Percentiles rank a stretch among this genome's conserved stretches.
phyloP scores from a whole-genome alignment of 768 basidiomycete genomes.

The Dioszegia hungarica region DNA sequence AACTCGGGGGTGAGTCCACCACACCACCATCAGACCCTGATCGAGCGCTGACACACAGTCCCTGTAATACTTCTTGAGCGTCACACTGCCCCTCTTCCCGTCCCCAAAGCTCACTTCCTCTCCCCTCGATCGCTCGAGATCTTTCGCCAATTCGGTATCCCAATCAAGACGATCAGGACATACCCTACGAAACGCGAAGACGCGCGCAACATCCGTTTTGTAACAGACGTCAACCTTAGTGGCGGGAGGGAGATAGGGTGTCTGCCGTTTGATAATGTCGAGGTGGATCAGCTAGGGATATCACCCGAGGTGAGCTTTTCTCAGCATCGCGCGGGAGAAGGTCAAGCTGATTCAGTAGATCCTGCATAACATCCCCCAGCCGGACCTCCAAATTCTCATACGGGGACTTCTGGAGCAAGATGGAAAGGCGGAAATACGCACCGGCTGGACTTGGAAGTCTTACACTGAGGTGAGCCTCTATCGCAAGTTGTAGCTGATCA shows the following conservation, averaged over 20 bases:
- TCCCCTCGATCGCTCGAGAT: conserved; percentile 8
- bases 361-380: conserved; percentile 16
- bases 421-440: background rate
- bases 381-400: conserved; percentile 7
- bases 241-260: conserved; percentile 5
- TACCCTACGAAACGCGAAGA: conserved; percentile 8
- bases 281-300: background rate
- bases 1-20: background rate
- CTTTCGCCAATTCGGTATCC: conserved; percentile 6
- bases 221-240: conserved; percentile 3
- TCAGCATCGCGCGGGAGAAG: background rate
- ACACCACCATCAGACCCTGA: background rate
- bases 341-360: conserved; percentile 11
- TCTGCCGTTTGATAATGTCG: conserved; percentile 7
- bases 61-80: conserved; percentile 7
- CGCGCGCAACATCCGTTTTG: conserved; percentile 7
- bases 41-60: background rate
- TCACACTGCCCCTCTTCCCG: conserved; percentile 1
- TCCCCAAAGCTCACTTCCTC: conserved; percentile 9
- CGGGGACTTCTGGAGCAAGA: background rate
- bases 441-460: conserved; percentile 11
- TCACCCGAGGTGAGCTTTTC: conserved; percentile 4
- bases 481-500: background rate
- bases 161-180: background rate
- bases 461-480: background rate